Evolutionary conservation across 257 asterid species (phyloP).

Genomic region (Primulina eburnea): DNA sequence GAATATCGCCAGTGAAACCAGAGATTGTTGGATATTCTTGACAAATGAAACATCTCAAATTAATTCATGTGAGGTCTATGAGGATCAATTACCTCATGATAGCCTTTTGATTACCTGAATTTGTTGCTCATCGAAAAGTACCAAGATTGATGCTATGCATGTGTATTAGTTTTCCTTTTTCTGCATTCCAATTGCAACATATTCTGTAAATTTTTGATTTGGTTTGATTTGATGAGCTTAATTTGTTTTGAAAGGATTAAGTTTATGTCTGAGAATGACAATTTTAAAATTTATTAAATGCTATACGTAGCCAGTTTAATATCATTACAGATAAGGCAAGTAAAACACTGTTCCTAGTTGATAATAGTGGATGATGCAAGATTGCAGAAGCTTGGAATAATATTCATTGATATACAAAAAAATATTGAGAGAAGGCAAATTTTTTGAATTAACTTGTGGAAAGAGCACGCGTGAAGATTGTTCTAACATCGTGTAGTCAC

Average conservation of each 20-base stretch:
- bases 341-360: slow-evolving; percentile 4
- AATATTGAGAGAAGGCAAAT: neutral
- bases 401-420: slow-evolving; percentile 24
- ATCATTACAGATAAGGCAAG: slow-evolving; percentile 8
- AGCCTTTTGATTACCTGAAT: neutral
- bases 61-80: neutral
- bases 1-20: too few species aligned
- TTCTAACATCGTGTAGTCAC: neutral
- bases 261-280: neutral
- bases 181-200: too few species aligned
- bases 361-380: slow-evolving; percentile 36
- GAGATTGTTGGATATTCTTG: neutral
- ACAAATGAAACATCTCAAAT: neutral
- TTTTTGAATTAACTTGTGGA: slow-evolving; percentile 20
- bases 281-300: too few species aligned
- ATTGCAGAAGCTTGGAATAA: slow-evolving; percentile 36
- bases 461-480: slow-evolving; percentile 35
- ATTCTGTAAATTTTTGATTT: too few species aligned
- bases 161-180: too few species aligned
- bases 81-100: neutral
- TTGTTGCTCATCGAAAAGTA: too few species aligned
- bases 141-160: too few species aligned
- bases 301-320: neutral
- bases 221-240: neutral
- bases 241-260: neutral